These are phyloP conservation scores for Leccinum ochraceum DNA, from an alignment of 768 basidiomycete genomes.

Conservation along the genomic window DNA sequence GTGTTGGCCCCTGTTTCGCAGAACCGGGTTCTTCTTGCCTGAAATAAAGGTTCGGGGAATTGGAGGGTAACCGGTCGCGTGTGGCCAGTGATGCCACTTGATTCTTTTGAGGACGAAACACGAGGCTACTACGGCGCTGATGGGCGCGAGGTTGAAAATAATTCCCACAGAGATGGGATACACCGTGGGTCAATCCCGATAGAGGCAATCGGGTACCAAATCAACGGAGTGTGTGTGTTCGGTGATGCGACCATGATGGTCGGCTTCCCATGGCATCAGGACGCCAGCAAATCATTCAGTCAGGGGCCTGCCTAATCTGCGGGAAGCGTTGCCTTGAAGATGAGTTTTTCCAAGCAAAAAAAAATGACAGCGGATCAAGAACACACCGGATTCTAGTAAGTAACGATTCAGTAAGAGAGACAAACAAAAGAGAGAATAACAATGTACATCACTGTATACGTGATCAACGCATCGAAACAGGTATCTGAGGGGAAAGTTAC, in stretches of 20 bases:
- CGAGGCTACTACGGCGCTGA: slow-evolving; percentile 6
- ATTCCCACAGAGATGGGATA: slow-evolving; percentile 30
- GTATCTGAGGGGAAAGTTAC: neutral
- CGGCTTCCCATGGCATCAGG: slow-evolving; percentile 3
- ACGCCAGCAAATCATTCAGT: slow-evolving; percentile 1
- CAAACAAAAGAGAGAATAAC: neutral
- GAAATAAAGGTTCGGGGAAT: neutral
- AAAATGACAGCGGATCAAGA: slow-evolving; percentile 13
- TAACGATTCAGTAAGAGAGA: slow-evolving; percentile 9
- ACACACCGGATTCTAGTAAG: neutral
- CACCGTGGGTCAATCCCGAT: neutral
- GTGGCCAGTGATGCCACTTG: neutral
- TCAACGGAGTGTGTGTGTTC: slow-evolving; percentile 14
- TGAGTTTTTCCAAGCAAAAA: neutral
- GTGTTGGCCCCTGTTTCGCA: slow-evolving; percentile 14
- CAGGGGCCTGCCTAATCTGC: slow-evolving; percentile 12
- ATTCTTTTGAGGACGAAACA: neutral
- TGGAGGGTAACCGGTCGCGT: neutral
- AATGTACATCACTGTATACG: slow-evolving; percentile 9
- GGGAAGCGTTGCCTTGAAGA: slow-evolving; percentile 4
- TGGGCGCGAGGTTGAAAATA: neutral
- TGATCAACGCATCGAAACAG: neutral
- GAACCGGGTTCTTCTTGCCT: neutral
- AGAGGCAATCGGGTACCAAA: slow-evolving; percentile 11
- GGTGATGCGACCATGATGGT: neutral